phyloP scores from a whole-genome alignment of 192 early-diverging fungal genomes.

The Podila verticillata region DNA sequence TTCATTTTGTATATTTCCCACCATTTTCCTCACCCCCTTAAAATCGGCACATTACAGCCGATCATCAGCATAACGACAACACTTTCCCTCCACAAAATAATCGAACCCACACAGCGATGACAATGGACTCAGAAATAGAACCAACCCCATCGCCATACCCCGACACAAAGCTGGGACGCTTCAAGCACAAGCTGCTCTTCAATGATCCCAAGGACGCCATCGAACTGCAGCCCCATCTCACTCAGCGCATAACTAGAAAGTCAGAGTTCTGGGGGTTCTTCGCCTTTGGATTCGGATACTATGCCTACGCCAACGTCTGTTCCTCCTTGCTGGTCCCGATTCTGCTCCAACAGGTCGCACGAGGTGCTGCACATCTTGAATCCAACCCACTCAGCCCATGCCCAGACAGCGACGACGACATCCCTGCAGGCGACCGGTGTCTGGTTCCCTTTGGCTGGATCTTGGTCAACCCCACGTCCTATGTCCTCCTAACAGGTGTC shows the following conservation, averaged over 20 bases:
- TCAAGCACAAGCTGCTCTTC: slow-evolving; percentile 20
- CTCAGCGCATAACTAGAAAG: slow-evolving; percentile 23
- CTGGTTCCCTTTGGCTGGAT: slow-evolving; percentile 42
- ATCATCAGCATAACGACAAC: too few relatives aligned
- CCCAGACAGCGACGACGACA: slow-evolving; percentile 11
- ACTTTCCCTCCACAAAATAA: too few relatives aligned
- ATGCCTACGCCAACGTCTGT: slow-evolving; percentile 37
- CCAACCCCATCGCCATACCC: background rate
- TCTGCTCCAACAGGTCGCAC: slow-evolving; percentile 32
- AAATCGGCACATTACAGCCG: too few relatives aligned
- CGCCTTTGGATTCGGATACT: slow-evolving; percentile 39
- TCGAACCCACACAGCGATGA: too few relatives aligned
- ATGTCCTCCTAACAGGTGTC: slow-evolving; percentile 38
- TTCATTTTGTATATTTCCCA: too few relatives aligned
- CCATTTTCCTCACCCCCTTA: too few relatives aligned
- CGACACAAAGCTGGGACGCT: background rate
- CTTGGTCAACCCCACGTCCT: slow-evolving; percentile 32
- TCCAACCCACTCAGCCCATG: slow-evolving; percentile 21
- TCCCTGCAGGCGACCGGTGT: slow-evolving; percentile 32
- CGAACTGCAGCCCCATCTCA: slow-evolving; percentile 19
- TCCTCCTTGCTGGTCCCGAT: slow-evolving; percentile 31
- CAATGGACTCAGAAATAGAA: too few relatives aligned
- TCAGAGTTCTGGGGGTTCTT: slow-evolving; percentile 48
- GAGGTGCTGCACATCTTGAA: slow-evolving; percentile 18
- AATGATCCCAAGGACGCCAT: slow-evolving; percentile 18